A percentile compares a stretch with the other conserved stretches of the same genome.
Evolutionary conservation across 306 rosid genomes (phyloP).

Genomic region (Canavalia ensiformis): DNA sequence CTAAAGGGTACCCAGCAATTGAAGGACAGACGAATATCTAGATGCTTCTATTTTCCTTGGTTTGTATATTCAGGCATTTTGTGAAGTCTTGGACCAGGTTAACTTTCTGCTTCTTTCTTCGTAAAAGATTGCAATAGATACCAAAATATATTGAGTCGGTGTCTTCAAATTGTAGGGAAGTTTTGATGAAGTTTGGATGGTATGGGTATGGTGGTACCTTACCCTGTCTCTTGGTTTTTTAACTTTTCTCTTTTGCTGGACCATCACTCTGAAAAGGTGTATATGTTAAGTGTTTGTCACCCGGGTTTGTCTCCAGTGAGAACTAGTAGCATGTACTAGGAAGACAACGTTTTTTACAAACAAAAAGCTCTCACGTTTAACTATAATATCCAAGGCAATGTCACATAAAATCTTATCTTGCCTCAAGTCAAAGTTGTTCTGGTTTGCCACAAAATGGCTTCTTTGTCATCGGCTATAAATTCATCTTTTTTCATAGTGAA

Average conservation of each 20-base stretch:
- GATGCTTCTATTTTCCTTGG: conserved; percentile 35
- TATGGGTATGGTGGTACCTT: conserved; percentile 45
- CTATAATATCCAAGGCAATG: conserved; percentile 25
- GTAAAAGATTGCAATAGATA: conserved; percentile 32
- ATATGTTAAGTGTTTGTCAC: conserved; percentile 4
- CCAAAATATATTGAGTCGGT: conserved; percentile 46
- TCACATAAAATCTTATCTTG: conserved; percentile 17
- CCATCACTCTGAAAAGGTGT: conserved; percentile 40
- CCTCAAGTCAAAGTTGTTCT: not conserved
- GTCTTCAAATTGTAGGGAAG: conserved; percentile 30
- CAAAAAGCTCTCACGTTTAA: conserved; percentile 38
- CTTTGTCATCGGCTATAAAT: not conserved
- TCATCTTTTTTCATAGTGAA: not conserved
- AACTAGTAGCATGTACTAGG: conserved; percentile 42
- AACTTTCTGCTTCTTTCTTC: conserved; percentile 45
- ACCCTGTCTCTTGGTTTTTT: conserved; percentile 44
- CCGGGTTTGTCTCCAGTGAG: conserved; percentile 28
- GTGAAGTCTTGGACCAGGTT: conserved; percentile 20
- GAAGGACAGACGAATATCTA: conserved; percentile 40
- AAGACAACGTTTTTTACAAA: conserved; percentile 1
- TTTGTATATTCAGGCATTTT: conserved; percentile 50
- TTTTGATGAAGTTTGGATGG: conserved; percentile 28
- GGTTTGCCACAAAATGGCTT: too few relatives aligned
- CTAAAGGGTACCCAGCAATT: conserved; percentile 30
- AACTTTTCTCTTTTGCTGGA: conserved; percentile 42